Evolutionary conservation across 805 yeast species (phyloP).

Genomic region (Danielia oregonensis): DNA sequence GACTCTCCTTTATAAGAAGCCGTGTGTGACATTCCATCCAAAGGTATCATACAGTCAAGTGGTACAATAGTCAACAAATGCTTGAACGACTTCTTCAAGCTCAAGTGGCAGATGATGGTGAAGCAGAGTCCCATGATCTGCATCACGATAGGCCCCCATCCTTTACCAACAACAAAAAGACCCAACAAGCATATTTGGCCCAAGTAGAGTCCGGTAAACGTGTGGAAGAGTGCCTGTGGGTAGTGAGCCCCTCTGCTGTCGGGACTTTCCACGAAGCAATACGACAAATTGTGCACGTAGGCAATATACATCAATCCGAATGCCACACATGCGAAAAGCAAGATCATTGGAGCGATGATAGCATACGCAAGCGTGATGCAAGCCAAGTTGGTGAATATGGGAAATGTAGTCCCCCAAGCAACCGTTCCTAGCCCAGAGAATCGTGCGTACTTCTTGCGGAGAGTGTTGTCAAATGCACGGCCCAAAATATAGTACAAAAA

Average conservation of each 20-base stretch:
- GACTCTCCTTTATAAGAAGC: slow-evolving; percentile 45
- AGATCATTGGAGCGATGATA: slow-evolving; percentile 77
- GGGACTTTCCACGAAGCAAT: slow-evolving; percentile 61
- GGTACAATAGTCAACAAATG: slow-evolving; percentile 58
- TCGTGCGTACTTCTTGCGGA: slow-evolving; percentile 64
- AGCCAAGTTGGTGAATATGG: slow-evolving; percentile 68
- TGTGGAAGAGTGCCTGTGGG: slow-evolving; percentile 85
- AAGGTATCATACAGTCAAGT: slow-evolving; percentile 69
- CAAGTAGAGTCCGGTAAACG: slow-evolving; percentile 80
- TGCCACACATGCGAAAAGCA: slow-evolving; percentile 68
- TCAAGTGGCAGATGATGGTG: slow-evolving; percentile 67
- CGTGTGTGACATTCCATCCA: slow-evolving; percentile 67
- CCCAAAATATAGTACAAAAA: slow-evolving; percentile 60
- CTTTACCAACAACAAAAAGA: slow-evolving; percentile 81
- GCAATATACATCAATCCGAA: slow-evolving; percentile 74
- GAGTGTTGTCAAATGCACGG: slow-evolving; percentile 53
- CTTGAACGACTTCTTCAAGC: slow-evolving; percentile 60
- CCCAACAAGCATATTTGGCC: slow-evolving; percentile 88
- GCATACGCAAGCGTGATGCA: slow-evolving; percentile 66
- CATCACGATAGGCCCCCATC: slow-evolving; percentile 90
- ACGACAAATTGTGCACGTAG: slow-evolving; percentile 71
- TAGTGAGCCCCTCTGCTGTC: slow-evolving; percentile 81
- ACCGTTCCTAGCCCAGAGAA: slow-evolving; percentile 50
- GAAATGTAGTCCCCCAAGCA: slow-evolving; percentile 75
- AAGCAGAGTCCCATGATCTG: slow-evolving; percentile 61